These are phyloP conservation scores for Lagenaria siceraria DNA, from an alignment of 306 rosid species.

Conservation along the genomic window DNA sequence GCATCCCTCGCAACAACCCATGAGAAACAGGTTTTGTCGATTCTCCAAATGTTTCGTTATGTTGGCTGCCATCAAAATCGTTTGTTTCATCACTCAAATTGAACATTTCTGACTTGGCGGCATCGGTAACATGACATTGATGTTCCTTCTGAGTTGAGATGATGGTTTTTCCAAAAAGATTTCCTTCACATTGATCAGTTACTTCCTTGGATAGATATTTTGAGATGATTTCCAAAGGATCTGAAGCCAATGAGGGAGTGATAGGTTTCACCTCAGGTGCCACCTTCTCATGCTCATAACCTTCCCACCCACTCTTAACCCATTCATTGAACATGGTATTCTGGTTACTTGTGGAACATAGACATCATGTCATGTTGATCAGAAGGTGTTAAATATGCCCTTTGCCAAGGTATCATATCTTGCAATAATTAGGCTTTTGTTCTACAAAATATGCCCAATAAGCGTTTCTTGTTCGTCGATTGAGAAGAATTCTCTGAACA, in stretches of 20 bases:
- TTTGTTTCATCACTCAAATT: conserved; percentile 20
- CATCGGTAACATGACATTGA: conserved; percentile 16
- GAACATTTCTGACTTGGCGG: conserved; percentile 12
- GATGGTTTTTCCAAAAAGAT: conserved; percentile 19
- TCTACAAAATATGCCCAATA: conserved; percentile 80
- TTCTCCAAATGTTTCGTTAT: conserved; percentile 19
- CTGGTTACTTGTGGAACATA: conserved; percentile 67
- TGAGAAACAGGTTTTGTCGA: conserved; percentile 10
- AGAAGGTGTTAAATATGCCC: conserved; percentile 62
- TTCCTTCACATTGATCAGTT: conserved; percentile 25
- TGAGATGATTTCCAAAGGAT: conserved; percentile 60
- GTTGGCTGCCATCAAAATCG: conserved; percentile 17
- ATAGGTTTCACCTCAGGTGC: conserved; percentile 25
- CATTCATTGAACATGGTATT: conserved; percentile 88
- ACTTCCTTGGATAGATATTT: conserved; percentile 47
- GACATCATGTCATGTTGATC: conserved; percentile 68
- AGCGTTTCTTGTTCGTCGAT: conserved; percentile 66
- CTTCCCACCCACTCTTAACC: conserved; percentile 93
- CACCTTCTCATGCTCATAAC: conserved; percentile 37
- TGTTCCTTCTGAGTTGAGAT: conserved; percentile 21
- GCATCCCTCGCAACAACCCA: conserved; percentile 18
- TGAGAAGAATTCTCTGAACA: conserved; percentile 57
- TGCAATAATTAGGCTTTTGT: conserved; percentile 60
- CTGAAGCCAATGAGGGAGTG: conserved; percentile 31
- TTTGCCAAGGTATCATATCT: conserved; percentile 92